Evolutionary conservation across 176 grass and related monocot genomes (phyloP).

Genomic region (Lolium rigidum): DNA sequence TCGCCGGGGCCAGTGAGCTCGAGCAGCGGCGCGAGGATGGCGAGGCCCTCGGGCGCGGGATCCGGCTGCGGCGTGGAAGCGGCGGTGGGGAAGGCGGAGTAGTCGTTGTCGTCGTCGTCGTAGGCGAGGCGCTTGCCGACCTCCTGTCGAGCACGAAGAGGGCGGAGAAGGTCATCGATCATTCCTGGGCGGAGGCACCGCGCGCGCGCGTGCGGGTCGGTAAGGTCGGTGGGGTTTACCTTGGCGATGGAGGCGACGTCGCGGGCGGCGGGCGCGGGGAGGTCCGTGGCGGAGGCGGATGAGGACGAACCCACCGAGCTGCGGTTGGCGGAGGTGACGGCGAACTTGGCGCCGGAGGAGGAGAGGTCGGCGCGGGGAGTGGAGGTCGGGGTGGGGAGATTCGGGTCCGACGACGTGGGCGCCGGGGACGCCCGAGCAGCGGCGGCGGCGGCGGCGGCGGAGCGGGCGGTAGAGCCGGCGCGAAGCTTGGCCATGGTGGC

Average conservation of each 20-base stretch:
- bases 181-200: not conserved
- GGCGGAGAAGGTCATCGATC: not conserved
- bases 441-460: not conserved
- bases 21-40: slow-evolving; percentile 11
- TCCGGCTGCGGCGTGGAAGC: not conserved
- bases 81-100: not conserved
- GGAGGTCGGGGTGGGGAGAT: slow-evolving; percentile 22
- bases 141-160: not conserved
- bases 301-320: slow-evolving; percentile 24
- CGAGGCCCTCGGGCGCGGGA: not conserved
- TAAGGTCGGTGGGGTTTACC: slow-evolving; percentile 6
- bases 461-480: slow-evolving; percentile 24
- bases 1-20: slow-evolving; percentile 42
- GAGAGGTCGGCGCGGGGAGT: not conserved
- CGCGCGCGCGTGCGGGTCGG: not conserved
- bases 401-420: slow-evolving; percentile 9
- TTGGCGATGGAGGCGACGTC: slow-evolving; percentile 25
- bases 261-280: slow-evolving; percentile 20
- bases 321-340: not conserved
- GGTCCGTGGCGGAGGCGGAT: not conserved
- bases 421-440: not conserved
- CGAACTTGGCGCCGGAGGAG: slow-evolving; percentile 38
- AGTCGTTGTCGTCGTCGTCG: slow-evolving; percentile 34
- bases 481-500: slow-evolving; percentile 46
- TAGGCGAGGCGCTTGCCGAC: slow-evolving; percentile 46